Conservation (phyloP, 2,329 filamentous ascomycete genomes). For the Ascocoryne sarcoides region DNA sequence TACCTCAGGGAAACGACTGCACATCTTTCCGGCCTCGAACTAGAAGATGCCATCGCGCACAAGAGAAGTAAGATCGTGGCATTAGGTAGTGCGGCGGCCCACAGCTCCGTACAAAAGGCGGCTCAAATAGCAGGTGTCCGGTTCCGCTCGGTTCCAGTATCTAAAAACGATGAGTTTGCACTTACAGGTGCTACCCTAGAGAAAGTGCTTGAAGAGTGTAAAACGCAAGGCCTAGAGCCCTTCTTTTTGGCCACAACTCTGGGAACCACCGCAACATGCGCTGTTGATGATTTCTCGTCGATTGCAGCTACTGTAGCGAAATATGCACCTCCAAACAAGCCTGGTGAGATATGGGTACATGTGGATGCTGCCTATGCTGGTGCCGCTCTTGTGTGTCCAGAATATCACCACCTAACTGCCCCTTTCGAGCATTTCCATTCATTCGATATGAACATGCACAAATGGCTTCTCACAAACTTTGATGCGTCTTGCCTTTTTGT, state of each 20-base stretch:
- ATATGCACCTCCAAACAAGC: conserved; percentile 31
- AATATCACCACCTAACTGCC: conserved; percentile 61
- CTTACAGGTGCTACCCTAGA: conserved; percentile 59
- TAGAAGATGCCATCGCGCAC: conserved; percentile 60
- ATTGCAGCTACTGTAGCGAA: conserved; percentile 27
- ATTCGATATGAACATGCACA: conserved; percentile 95
- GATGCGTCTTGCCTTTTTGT: conserved; percentile 78
- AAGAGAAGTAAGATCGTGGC: conserved; percentile 68
- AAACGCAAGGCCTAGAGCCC: conserved; percentile 63
- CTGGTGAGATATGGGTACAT: conserved; percentile 72
- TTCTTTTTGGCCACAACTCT: conserved; percentile 81
- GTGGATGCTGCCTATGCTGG: conserved; percentile 92
- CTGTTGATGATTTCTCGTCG: conserved; percentile 65
- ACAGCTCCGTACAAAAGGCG: conserved; percentile 80
- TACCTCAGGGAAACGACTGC: conserved; percentile 56
- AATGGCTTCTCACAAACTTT: conserved; percentile 93
- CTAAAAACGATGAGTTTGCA: conserved; percentile 54
- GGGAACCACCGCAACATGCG: conserved; percentile 82
- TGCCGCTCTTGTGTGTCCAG: conserved; percentile 70
- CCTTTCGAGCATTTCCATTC: conserved; percentile 65
- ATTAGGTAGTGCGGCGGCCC: conserved; percentile 68
- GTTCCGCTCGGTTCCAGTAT: conserved; percentile 60
- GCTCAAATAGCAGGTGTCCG: conserved; percentile 80
- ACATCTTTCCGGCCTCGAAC: conserved; percentile 43
- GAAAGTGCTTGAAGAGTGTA: conserved; percentile 53